Percentiles rank a stretch among this genome's conserved stretches.
Conservation (phyloP, 371 early-diverging fungal species). For the Gilbertella persicaria region DNA sequence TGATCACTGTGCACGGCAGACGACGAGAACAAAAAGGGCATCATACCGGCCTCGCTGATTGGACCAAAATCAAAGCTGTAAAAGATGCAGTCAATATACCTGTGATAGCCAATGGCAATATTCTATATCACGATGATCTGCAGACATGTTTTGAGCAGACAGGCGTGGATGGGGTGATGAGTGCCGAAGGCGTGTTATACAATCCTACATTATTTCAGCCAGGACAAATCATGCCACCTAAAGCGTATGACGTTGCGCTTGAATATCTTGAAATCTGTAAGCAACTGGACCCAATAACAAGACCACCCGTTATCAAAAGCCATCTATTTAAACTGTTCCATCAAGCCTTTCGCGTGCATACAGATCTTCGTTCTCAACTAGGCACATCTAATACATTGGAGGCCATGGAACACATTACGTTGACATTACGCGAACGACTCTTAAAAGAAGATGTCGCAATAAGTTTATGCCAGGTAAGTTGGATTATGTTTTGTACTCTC, state of each 20-base stretch:
- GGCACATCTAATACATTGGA: conserved; percentile 44
- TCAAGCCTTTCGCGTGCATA: conserved; percentile 65
- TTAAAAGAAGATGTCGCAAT: conserved; percentile 29
- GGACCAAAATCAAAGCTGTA: conserved; percentile 88
- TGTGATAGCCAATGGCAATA: conserved; percentile 96
- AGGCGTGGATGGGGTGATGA: conserved; percentile 93
- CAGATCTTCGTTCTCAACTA: conserved; percentile 70
- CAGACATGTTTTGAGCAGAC: conserved; percentile 81
- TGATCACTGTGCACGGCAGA: conserved; percentile 95
- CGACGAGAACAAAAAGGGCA: conserved; percentile 94
- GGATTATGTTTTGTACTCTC: neutral
- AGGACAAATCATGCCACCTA: conserved; percentile 23
- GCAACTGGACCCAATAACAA: conserved; percentile 45
- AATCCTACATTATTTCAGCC: conserved; percentile 85
- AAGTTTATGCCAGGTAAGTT: conserved; percentile 30
- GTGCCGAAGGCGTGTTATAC: conserved; percentile 85
- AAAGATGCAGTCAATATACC: conserved; percentile 76
- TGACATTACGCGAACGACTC: conserved; percentile 22
- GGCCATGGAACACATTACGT: conserved; percentile 46
- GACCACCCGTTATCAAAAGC: conserved; percentile 60
- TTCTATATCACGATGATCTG: conserved; percentile 84
- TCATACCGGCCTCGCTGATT: conserved; percentile 94
- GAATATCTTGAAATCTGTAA: conserved; percentile 82
- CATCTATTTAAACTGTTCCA: conserved; percentile 90
- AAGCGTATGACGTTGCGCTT: conserved; percentile 70